Conservation (phyloP, 495 filamentous ascomycete species). For the Lasiosphaeria hispida region DNA sequence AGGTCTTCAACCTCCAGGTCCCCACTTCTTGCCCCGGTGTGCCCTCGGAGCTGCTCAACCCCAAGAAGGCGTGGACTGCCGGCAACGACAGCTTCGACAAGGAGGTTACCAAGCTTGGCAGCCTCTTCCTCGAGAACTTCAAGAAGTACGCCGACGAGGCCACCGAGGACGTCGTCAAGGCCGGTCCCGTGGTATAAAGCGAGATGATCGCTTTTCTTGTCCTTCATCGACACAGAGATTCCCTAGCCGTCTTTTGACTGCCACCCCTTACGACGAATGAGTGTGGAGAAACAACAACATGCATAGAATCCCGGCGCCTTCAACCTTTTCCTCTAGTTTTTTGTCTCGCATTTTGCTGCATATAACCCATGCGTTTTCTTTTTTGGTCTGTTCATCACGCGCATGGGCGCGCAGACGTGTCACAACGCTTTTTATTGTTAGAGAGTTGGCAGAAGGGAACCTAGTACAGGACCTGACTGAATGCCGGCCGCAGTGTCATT, state of each 20-base stretch:
- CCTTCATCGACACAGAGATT: not conserved
- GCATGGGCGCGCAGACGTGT: too few species aligned
- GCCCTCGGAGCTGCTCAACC: constrained; percentile 89
- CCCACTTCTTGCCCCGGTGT: constrained; percentile 84
- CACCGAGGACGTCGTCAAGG: constrained; percentile 75
- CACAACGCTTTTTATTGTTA: too few species aligned
- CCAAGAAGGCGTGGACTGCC: constrained; percentile 85
- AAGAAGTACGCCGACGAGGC: constrained; percentile 89
- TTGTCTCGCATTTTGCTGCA: not conserved
- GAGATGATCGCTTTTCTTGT: not conserved
- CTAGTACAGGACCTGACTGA: too few species aligned
- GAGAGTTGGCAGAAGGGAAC: too few species aligned
- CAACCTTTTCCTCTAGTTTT: not conserved
- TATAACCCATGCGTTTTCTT: not conserved
- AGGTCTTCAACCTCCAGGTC: constrained; percentile 92
- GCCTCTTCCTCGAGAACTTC: constrained; percentile 93
- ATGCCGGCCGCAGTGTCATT: too few species aligned
- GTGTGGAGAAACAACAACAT: not conserved
- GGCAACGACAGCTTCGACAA: constrained; percentile 70
- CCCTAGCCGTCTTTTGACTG: not conserved
- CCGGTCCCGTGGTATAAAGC: constrained; percentile 54
- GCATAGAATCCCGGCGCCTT: constrained; percentile 17
- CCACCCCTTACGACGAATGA: not conserved
- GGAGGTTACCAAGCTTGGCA: constrained; percentile 85
- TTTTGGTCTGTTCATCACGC: not conserved